A percentile compares a stretch with the other conserved stretches of the same genome.
Conservation (phyloP, 139 green algal genomes). For the Chlorella sorokiniana region DNA sequence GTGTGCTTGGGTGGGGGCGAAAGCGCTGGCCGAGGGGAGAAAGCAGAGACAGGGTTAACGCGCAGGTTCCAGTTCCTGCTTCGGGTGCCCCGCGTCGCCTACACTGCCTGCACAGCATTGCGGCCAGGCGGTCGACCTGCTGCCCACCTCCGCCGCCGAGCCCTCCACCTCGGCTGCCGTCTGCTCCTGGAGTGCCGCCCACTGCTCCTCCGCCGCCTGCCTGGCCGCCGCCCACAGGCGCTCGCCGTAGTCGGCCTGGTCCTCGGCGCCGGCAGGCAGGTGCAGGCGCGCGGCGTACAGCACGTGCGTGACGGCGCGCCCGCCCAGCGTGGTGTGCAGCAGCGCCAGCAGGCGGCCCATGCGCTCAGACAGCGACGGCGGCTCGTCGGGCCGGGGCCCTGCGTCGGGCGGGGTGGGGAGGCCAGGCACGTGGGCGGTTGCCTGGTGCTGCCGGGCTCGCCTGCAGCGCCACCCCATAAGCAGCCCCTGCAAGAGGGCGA, state of each 20-base stretch:
- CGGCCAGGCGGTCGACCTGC: neutral
- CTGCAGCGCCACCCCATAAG: no score
- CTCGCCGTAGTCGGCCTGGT: neutral
- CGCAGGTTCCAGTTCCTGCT: no score
- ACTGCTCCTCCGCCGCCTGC: neutral
- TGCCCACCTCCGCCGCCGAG: neutral
- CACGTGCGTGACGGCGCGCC: neutral
- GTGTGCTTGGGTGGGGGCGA: no score
- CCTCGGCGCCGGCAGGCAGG: neutral
- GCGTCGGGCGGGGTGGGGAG: neutral
- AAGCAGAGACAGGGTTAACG: no score
- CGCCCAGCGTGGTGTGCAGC: neutral
- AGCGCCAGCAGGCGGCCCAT: slow-evolving; percentile 29
- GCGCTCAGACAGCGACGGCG: neutral
- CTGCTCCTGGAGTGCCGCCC: slow-evolving; percentile 2
- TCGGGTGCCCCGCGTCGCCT: no score
- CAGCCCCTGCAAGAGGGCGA: no score
- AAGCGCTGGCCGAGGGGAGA: no score
- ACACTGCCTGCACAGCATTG: neutral
- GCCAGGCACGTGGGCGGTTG: neutral
- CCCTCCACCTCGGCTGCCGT: neutral
- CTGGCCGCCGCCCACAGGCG: neutral
- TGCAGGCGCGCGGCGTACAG: neutral
- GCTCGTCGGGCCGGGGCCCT: neutral
- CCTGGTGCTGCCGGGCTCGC: neutral